Evolutionary conservation across 495 filamentous ascomycete genomes (phyloP), one percentile per base, ranked within the genome.

Genomic region (Aspergillus funiculosus): DNA sequence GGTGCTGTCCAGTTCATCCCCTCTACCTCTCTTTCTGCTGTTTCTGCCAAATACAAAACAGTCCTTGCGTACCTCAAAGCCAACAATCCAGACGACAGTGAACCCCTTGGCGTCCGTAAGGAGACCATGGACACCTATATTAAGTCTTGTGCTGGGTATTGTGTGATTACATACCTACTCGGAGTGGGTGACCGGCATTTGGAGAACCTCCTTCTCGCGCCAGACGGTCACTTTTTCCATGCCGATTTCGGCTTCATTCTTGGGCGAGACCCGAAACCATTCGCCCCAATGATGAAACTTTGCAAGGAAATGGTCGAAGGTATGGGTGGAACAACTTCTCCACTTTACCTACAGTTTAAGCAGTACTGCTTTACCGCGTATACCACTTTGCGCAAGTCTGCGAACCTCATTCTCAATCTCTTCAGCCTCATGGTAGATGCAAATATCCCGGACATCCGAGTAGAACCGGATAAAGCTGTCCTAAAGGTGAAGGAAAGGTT

Each of bases 121-220:
- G 89, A 94, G 41, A 82, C 88, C 0, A 86, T 97, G 75, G 92
- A 99, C 51, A 95, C 85, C 9, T 99, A 94, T 60, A 79, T 96
- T 62, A 95, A 89, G 58, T 94, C 87, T 13, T 95, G 92, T 58
- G 92, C 92, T 2, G 92, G 92, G 18, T 99, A 99, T 66, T 96
- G 94, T 61, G 92, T 99, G 14, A 96, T 99, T 58, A 99, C 92
- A 0, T 99, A 97, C 66, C 82, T 99, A 26, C 81, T 99, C n/a
- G 92, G 92, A 21, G 92, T 99, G 20, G 92, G 92, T 29, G 92
- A 99, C 60, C 82, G 92, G 0, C 92, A 99, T 64, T 76, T 97
- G 8, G 92, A 99, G 59, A 99, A 99, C 60, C 78, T 99, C 5
- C 82, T 97, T 25, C 77, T 99, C 6, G 76, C 89, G 0, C 91